A percentile compares a stretch with the other conserved stretches of the same genome.
Evolutionary conservation across 192 early-diverging fungal genomes (phyloP).

Genomic region (Backusella tarrabulga): DNA sequence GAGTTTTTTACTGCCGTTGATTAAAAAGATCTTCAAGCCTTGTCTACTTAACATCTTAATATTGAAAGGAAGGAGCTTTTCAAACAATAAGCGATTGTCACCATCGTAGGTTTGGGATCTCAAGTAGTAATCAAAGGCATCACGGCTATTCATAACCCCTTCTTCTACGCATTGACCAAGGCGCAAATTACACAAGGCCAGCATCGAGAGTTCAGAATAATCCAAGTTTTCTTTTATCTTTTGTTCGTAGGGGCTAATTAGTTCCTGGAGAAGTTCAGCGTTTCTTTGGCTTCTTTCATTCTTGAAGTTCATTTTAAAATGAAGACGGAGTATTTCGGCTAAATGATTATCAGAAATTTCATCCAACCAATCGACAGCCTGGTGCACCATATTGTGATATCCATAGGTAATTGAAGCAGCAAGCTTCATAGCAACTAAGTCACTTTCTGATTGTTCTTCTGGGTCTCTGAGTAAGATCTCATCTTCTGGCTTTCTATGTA

Average conservation of each 20-base stretch:
- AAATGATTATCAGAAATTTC: not conserved
- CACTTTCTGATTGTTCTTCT: not conserved
- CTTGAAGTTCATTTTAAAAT: not conserved
- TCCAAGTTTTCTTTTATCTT: not conserved
- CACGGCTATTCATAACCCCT: too few relatives aligned
- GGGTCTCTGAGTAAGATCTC: not conserved
- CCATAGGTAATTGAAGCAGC: not conserved
- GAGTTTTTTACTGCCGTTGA: not conserved
- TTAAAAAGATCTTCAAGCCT: not conserved
- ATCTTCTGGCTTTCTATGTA: not conserved
- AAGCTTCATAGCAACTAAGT: not conserved
- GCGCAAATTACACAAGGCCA: not conserved
- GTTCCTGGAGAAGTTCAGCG: not conserved
- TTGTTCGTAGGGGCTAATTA: not conserved
- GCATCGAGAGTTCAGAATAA: not conserved
- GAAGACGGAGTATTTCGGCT: not conserved
- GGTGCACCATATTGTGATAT: not conserved
- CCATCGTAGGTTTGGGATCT: not conserved
- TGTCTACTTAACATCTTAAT: not conserved
- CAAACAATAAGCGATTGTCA: not conserved
- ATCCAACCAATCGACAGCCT: not conserved
- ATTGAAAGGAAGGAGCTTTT: not conserved
- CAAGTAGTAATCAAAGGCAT: not conserved
- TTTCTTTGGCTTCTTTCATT: not conserved
- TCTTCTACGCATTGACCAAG: constrained; percentile 3